Conservation (phyloP, 192 early-diverging fungal species). For the Chytriomyces sp. region DNA sequence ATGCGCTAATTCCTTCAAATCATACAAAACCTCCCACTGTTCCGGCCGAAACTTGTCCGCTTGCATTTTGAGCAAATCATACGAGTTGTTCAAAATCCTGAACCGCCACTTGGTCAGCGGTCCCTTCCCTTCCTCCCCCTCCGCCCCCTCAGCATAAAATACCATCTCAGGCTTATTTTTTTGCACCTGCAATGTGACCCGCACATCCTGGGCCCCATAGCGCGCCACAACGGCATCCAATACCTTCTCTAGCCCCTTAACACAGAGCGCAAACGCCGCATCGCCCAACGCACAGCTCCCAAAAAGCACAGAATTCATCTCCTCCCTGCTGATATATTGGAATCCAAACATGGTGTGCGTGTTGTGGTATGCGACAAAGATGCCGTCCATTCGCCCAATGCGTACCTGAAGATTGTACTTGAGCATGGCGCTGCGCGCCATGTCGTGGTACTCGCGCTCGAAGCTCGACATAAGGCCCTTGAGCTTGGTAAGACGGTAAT, state of each 20-base stretch:
- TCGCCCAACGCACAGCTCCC: slow-evolving; percentile 70
- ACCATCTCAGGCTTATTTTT: too few relatives aligned
- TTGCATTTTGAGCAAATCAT: not conserved
- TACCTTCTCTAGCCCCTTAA: slow-evolving; percentile 65
- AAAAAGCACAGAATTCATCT: slow-evolving; percentile 82
- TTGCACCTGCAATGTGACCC: slow-evolving; percentile 3
- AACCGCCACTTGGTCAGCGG: not conserved
- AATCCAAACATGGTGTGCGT: slow-evolving; percentile 90
- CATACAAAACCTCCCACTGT: not conserved
- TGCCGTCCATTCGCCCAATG: slow-evolving; percentile 94
- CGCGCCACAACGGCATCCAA: slow-evolving; percentile 50
- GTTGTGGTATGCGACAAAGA: slow-evolving; percentile 92
- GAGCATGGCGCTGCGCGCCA: slow-evolving; percentile 87
- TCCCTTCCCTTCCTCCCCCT: slow-evolving; percentile 3
- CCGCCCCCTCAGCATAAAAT: too few relatives aligned
- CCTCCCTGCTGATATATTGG: slow-evolving; percentile 81
- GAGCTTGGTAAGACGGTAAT: slow-evolving; percentile 69
- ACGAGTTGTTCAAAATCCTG: not conserved
- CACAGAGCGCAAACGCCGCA: slow-evolving; percentile 65
- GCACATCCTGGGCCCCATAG: slow-evolving; percentile 10
- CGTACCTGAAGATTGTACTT: slow-evolving; percentile 89
- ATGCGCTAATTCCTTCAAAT: not conserved
- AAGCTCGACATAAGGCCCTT: slow-evolving; percentile 77
- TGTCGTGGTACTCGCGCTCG: slow-evolving; percentile 93
- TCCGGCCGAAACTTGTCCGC: not conserved